These are phyloP conservation scores for Crinitomyces ghanaensis DNA, from an alignment of 805 yeast species.

Conservation along the genomic window DNA sequence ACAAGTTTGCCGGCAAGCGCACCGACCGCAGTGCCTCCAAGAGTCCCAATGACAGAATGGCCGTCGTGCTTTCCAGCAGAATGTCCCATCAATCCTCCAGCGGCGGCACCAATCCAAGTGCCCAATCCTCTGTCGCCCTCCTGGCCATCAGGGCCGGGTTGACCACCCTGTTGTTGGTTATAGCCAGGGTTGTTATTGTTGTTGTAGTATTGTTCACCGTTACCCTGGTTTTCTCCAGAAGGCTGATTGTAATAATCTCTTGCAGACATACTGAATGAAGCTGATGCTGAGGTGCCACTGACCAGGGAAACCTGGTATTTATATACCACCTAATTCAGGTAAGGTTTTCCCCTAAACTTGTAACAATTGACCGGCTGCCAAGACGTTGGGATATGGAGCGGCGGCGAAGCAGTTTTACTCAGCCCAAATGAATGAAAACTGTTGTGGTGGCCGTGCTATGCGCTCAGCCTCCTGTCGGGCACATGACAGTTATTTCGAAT, in stretches of 20 bases:
- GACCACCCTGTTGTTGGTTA: constrained; percentile 2
- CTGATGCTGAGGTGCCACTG: no score
- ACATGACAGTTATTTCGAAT: no score
- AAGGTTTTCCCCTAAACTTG: no score
- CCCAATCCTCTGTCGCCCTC: constrained; percentile 9
- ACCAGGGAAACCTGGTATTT: no score
- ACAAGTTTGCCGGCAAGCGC: constrained; percentile 8
- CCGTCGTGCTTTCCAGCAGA: constrained; percentile 5
- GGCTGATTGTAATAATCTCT: constrained; percentile 5
- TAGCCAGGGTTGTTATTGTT: background rate
- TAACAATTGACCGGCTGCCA: no score
- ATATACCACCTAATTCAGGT: no score
- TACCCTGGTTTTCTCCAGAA: constrained; percentile 3
- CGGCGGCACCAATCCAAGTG: constrained; percentile 9
- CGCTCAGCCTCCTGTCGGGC: no score
- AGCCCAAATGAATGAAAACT: no score
- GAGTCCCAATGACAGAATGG: constrained; percentile 7
- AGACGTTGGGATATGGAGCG: no score
- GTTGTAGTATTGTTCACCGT: constrained; percentile 2
- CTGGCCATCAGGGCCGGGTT: constrained; percentile 3
- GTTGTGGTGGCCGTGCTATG: no score
- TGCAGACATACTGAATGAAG: constrained; percentile 7
- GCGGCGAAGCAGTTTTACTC: no score
- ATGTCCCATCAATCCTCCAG: constrained; percentile 11
- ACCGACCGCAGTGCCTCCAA: constrained; percentile 11